phyloP scores from a whole-genome alignment of 1,284 basidiomycete genomes.

The Cryptococcus depauperatus region DNA sequence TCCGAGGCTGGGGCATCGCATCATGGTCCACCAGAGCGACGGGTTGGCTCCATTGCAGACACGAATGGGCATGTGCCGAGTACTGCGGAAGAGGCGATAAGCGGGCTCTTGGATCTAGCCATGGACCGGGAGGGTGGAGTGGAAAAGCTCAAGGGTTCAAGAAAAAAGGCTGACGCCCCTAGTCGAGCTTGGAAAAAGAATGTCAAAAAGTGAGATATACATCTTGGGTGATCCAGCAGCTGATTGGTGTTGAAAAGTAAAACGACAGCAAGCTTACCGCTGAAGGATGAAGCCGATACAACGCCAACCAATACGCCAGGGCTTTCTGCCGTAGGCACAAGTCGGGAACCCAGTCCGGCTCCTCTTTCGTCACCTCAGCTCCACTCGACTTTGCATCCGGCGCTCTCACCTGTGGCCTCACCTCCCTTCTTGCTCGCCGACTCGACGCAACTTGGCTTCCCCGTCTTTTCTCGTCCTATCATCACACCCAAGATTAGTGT shows the following conservation, averaged over 20 bases:
- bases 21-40: slow-evolving; percentile 30
- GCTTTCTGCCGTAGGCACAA: not conserved
- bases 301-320: not conserved
- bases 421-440: slow-evolving; percentile 34
- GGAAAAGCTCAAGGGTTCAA: too few relatives aligned
- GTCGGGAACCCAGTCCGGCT: not conserved
- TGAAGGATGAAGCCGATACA: not conserved
- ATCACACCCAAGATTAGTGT: slow-evolving; percentile 27
- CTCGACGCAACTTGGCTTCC: slow-evolving; percentile 30
- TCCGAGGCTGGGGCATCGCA: slow-evolving; percentile 32
- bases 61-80: slow-evolving; percentile 17
- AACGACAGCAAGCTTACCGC: too few relatives aligned
- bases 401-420: too few relatives aligned
- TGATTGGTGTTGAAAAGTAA: too few relatives aligned
- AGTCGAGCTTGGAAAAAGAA: slow-evolving; percentile 39
- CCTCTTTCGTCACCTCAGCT: not conserved
- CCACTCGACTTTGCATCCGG: slow-evolving; percentile 6
- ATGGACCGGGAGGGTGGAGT: not conserved
- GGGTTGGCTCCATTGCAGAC: slow-evolving; percentile 1
- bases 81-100: slow-evolving; percentile 18
- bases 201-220: slow-evolving; percentile 33
- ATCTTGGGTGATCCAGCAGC: too few relatives aligned
- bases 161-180: too few relatives aligned
- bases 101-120: slow-evolving; percentile 10
- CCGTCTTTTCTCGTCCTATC: slow-evolving; percentile 39